Conservation (phyloP, 306 rosid genomes). For the Urtica urens region DNA sequence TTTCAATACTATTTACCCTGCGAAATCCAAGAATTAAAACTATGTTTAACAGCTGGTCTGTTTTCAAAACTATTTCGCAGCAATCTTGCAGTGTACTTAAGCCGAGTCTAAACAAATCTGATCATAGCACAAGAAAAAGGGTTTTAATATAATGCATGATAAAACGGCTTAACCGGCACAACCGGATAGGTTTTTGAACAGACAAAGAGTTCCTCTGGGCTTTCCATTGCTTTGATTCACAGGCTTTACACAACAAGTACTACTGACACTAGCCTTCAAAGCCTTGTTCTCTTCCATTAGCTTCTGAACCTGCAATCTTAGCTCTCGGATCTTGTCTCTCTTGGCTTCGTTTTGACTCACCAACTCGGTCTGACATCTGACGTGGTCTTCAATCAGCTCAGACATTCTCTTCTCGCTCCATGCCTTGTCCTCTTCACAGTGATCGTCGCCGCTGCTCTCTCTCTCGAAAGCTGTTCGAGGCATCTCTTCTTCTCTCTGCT, state of each 20-base stretch:
- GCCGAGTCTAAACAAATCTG: not conserved
- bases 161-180: conserved; percentile 8
- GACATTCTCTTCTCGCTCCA: conserved; percentile 7
- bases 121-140: not conserved
- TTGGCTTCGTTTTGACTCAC: conserved; percentile 18
- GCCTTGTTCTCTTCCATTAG: conserved; percentile 12
- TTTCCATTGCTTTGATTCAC: not conserved
- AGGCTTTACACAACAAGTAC: not conserved
- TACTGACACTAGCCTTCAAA: not conserved
- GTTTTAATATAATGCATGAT: not conserved
- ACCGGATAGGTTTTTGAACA: conserved; percentile 17
- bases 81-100: too few species aligned
- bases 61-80: not conserved
- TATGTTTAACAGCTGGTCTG: not conserved
- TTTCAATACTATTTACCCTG: conserved; percentile 23
- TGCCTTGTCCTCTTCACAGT: not conserved
- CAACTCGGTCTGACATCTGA: conserved; percentile 22
- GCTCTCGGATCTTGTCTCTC: conserved; percentile 15
- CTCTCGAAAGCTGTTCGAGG: not conserved
- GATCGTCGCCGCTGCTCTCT: not conserved
- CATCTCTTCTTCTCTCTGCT: not conserved
- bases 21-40: conserved; percentile 6
- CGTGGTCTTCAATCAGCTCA: conserved; percentile 11
- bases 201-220: conserved; percentile 7
- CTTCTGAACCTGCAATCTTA: not conserved